A percentile compares a stretch with the other conserved stretches of the same genome.
Conservation (phyloP, 305 asterid genomes). For the Fraxinus platypoda region DNA sequence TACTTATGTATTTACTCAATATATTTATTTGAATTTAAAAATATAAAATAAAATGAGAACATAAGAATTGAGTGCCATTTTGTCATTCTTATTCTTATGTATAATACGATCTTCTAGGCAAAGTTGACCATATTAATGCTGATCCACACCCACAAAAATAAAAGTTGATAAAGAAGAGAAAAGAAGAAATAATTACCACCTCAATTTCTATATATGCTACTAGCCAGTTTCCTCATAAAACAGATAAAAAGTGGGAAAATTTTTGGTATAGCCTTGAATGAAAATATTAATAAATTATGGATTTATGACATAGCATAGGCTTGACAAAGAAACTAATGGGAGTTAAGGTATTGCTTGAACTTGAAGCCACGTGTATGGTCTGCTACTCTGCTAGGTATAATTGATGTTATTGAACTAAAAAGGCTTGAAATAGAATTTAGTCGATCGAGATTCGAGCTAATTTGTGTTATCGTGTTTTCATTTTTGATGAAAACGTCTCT, state of each 20-base stretch:
- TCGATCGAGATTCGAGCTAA: not conserved
- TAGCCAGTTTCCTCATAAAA: not conserved
- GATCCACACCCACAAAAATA: not conserved
- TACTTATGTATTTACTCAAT: not conserved
- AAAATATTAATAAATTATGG: not conserved
- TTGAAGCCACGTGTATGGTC: slow-evolving; percentile 28
- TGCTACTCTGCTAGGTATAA: not conserved
- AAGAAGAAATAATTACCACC: not conserved
- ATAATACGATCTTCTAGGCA: not conserved
- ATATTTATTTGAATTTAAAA: no score
- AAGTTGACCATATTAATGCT: not conserved
- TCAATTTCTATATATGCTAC: not conserved
- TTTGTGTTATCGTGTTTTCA: not conserved
- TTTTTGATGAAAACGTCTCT: not conserved
- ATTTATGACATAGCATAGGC: not conserved
- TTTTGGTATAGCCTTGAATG: not conserved
- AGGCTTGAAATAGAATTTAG: not conserved
- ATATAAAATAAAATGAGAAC: not conserved
- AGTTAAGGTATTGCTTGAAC: not conserved
- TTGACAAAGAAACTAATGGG: not conserved
- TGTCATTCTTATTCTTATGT: not conserved
- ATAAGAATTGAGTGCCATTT: not conserved
- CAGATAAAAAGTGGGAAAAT: not conserved
- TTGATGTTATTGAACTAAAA: not conserved
- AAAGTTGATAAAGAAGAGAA: not conserved